A percentile compares a stretch with the other conserved stretches of the same genome.
Evolutionary conservation across 768 basidiomycete species (phyloP).

Genomic region (Cantharellus cinnabarinus): DNA sequence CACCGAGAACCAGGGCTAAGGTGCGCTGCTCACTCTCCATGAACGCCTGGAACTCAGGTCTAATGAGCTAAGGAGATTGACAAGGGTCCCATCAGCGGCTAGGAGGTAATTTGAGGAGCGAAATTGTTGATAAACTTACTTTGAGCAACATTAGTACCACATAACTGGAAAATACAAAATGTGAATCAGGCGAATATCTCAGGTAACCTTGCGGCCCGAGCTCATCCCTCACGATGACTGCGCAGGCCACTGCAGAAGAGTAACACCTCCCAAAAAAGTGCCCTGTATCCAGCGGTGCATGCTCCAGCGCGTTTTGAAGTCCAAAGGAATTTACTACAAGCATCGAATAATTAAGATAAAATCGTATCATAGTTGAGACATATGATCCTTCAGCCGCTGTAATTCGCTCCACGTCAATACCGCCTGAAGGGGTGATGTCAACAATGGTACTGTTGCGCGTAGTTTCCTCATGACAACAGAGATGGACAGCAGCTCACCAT

Average conservation of each 20-base stretch:
- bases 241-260: conserved; percentile 47
- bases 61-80: conserved; percentile 35
- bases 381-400: conserved; percentile 13
- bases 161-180: conserved; percentile 83
- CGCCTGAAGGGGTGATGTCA: no score
- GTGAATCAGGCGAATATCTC: conserved; percentile 73
- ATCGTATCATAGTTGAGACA: conserved; percentile 27
- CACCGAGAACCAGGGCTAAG: conserved; percentile 50
- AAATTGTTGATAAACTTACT: conserved; percentile 24
- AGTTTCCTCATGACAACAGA: no score
- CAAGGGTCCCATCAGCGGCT: background rate
- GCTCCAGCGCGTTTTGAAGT: conserved; percentile 85
- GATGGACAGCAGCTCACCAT: background rate
- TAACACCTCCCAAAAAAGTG: conserved; percentile 74
- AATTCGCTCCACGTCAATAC: background rate
- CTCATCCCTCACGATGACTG: conserved; percentile 53
- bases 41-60: conserved; percentile 64
- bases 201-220: conserved; percentile 58
- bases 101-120: background rate
- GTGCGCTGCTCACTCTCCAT: conserved; percentile 55
- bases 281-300: conserved; percentile 45
- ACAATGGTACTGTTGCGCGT: no score
- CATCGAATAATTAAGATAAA: conserved; percentile 70
- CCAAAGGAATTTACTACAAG: conserved; percentile 92
- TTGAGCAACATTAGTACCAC: conserved; percentile 84